These are phyloP conservation scores for Arthrobotrys sinensis DNA, from an alignment of 2,329 filamentous ascomycete genomes.

Conservation along the genomic window DNA sequence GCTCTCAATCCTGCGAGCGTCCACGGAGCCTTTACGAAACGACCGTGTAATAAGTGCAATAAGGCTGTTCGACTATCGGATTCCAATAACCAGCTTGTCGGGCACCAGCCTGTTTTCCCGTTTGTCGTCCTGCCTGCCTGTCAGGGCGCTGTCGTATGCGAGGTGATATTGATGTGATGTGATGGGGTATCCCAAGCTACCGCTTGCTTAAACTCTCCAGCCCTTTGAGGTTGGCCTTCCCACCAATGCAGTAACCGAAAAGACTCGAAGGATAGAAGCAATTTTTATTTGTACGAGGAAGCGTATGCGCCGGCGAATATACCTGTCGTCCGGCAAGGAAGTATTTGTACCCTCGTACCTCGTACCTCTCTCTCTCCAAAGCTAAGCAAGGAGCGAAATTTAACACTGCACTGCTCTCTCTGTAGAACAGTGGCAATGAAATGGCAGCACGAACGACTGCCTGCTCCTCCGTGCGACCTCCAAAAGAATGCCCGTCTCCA, in stretches of 20 bases:
- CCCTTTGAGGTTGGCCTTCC: too few species aligned
- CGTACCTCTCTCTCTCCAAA: neutral
- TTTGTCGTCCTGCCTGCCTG: neutral
- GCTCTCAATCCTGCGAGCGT: constrained; percentile 3
- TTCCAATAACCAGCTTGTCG: constrained; percentile 3
- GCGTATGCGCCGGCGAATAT: constrained; percentile 22
- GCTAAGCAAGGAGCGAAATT: constrained; percentile 29
- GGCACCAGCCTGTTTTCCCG: neutral
- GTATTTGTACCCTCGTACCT: constrained; percentile 1
- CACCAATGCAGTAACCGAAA: too few species aligned
- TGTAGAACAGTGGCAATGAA: constrained; percentile 6
- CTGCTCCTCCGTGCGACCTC: constrained; percentile 15
- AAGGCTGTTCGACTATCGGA: neutral
- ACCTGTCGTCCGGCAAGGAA: neutral
- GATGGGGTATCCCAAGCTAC: too few species aligned
- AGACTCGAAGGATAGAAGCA: too few species aligned
- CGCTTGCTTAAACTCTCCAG: too few species aligned
- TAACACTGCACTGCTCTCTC: neutral
- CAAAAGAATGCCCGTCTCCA: neutral
- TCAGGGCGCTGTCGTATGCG: constrained; percentile 1
- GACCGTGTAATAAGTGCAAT: neutral
- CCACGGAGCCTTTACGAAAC: constrained; percentile 14
- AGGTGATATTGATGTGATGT: neutral
- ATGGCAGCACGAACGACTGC: constrained; percentile 17
- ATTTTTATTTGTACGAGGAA: neutral